Evolutionary conservation across 148 eudicot genomes (phyloP).

Genomic region (Amaranthus cruentus): DNA sequence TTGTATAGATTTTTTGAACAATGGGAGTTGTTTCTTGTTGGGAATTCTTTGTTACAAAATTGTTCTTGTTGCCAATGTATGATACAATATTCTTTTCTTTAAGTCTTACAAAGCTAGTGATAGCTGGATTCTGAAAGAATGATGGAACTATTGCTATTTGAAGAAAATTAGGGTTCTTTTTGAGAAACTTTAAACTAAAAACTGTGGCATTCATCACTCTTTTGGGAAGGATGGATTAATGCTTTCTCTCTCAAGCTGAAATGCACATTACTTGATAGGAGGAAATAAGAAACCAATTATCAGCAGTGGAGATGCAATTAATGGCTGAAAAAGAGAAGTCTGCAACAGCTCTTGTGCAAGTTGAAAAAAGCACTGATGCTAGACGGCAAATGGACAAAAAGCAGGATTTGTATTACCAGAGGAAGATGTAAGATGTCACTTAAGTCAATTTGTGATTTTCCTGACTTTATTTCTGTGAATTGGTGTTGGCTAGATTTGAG

Average conservation of each 20-base stretch:
- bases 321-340: slow-evolving; percentile 53
- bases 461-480: neutral
- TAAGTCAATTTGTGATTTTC: slow-evolving; percentile 1
- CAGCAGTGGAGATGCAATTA: slow-evolving; percentile 51
- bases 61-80: too few relatives aligned
- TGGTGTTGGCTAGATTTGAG: neutral
- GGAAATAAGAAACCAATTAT: slow-evolving; percentile 56
- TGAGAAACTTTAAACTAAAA: neutral
- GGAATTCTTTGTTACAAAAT: too few relatives aligned
- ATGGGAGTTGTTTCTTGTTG: too few relatives aligned
- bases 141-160: neutral
- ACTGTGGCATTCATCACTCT: neutral
- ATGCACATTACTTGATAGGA: slow-evolving; percentile 39
- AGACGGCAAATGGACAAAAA: slow-evolving; percentile 68
- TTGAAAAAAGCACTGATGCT: slow-evolving; percentile 43
- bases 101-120: neutral
- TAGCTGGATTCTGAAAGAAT: neutral
- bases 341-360: slow-evolving; percentile 42
- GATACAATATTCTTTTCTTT: too few relatives aligned
- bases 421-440: slow-evolving; percentile 60
- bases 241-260: neutral
- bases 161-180: neutral
- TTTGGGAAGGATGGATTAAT: neutral
- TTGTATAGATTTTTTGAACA: too few relatives aligned
- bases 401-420: slow-evolving; percentile 76